Conservation (phyloP, 306 rosid species). For the Rubus parviflorus region DNA sequence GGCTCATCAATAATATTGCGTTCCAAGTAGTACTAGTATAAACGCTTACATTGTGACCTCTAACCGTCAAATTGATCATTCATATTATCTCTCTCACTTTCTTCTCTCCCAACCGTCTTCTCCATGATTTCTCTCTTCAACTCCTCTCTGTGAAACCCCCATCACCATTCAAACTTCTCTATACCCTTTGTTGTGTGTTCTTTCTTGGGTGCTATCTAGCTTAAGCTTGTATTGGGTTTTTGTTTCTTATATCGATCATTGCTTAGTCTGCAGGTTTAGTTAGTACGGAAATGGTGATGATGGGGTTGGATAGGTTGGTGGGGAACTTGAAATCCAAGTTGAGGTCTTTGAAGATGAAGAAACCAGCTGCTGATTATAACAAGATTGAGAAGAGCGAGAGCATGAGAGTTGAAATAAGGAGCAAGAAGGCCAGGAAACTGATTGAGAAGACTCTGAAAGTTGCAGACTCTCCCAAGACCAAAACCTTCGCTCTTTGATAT, state of each 20-base stretch:
- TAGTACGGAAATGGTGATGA: constrained; percentile 32
- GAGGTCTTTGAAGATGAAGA: constrained; percentile 65
- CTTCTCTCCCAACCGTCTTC: constrained; percentile 18
- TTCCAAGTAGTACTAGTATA: constrained; percentile 16
- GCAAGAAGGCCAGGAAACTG: constrained; percentile 82
- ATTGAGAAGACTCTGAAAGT: constrained; percentile 69
- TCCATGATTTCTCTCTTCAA: background rate
- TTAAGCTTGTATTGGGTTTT: background rate
- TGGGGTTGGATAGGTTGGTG: constrained; percentile 62
- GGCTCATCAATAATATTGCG: constrained; percentile 10
- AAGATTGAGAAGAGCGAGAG: constrained; percentile 96
- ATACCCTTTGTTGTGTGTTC: background rate
- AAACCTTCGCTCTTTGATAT: constrained; percentile 45
- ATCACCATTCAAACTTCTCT: background rate
- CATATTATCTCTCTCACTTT: constrained; percentile 28
- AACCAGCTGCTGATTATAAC: constrained; percentile 64
- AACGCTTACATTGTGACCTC: constrained; percentile 16
- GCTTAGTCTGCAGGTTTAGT: background rate
- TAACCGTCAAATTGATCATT: constrained; percentile 26
- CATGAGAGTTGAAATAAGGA: constrained; percentile 89
- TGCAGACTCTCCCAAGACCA: constrained; percentile 79
- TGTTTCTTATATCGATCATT: background rate
- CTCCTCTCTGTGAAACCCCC: background rate
- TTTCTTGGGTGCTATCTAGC: background rate
- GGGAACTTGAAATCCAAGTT: constrained; percentile 70